phyloP scores from a whole-genome alignment of 306 rosid species.

The Sindora glabra region DNA sequence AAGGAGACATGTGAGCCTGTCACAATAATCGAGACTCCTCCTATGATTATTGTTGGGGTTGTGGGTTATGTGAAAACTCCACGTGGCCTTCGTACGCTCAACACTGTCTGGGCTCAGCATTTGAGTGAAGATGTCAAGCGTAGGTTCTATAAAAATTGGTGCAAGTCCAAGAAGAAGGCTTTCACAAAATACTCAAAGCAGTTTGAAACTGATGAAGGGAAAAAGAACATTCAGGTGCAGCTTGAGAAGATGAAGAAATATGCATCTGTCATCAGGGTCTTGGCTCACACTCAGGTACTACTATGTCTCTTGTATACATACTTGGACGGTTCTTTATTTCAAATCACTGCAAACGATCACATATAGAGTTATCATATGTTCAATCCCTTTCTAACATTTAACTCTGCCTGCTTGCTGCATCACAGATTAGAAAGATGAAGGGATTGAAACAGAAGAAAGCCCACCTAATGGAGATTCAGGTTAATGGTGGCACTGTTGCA shows the following conservation, averaged over 20 bases:
- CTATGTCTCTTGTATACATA: too few species aligned
- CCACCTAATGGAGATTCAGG: slow-evolving; percentile 51
- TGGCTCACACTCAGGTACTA: slow-evolving; percentile 49
- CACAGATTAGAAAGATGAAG: slow-evolving; percentile 43
- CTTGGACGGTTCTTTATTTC: too few species aligned
- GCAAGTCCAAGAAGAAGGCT: too few species aligned
- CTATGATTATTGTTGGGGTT: too few species aligned
- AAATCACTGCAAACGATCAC: too few species aligned
- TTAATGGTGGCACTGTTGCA: slow-evolving; percentile 38
- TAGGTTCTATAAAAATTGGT: slow-evolving; percentile 48
- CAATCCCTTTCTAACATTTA: too few species aligned
- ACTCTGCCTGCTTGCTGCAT: too few species aligned
- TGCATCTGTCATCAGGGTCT: slow-evolving; percentile 32
- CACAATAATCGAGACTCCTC: slow-evolving; percentile 40
- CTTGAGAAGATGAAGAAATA: slow-evolving; percentile 42
- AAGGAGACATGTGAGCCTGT: slow-evolving; percentile 50
- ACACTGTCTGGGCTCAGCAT: slow-evolving; percentile 55
- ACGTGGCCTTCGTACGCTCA: slow-evolving; percentile 38
- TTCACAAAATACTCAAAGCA: slow-evolving; percentile 30
- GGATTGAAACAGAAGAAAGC: slow-evolving; percentile 53
- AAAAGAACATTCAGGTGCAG: slow-evolving; percentile 28
- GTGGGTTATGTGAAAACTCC: slow-evolving; percentile 48
- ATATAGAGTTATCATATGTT: too few species aligned
- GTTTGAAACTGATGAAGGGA: slow-evolving; percentile 40
- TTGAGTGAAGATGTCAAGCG: slow-evolving; percentile 41